Conservation (phyloP, 495 filamentous ascomycete genomes). For the Neurospora tetraspora region DNA sequence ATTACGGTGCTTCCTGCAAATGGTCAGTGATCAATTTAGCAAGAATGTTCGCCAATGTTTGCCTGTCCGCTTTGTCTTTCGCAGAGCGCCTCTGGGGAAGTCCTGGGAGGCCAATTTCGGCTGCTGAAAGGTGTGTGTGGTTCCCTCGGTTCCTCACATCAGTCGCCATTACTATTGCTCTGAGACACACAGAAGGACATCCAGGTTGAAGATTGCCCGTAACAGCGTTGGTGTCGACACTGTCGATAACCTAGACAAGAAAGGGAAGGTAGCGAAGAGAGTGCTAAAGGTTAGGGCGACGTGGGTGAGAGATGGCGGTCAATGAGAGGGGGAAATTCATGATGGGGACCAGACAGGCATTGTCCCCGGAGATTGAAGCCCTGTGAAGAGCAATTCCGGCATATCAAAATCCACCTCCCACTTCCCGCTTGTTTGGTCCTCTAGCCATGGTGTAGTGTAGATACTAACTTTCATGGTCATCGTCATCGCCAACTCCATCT, state of each 20-base stretch:
- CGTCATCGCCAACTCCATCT: background rate
- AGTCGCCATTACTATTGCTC: background rate
- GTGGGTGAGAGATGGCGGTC: background rate
- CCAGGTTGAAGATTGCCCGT: background rate
- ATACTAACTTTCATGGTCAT: background rate
- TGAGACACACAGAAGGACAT: background rate
- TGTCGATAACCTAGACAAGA: background rate
- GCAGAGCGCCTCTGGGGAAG: background rate
- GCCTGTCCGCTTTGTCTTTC: background rate
- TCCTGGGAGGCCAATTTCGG: background rate
- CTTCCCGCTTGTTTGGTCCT: background rate
- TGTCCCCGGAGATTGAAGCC: background rate
- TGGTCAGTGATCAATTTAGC: background rate
- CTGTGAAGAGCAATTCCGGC: background rate
- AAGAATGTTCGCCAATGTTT: background rate
- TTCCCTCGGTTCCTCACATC: background rate
- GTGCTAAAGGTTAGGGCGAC: background rate
- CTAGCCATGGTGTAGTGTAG: background rate
- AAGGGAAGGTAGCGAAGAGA: background rate
- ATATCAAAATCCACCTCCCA: background rate
- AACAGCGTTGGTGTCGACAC: background rate
- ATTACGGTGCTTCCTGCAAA: background rate
- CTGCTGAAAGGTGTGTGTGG: background rate
- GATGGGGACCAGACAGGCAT: background rate
- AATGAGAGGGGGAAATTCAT: background rate